Base-by-base conservation (phyloP, 306 rosid genomes). In the Urtica urens region DNA sequence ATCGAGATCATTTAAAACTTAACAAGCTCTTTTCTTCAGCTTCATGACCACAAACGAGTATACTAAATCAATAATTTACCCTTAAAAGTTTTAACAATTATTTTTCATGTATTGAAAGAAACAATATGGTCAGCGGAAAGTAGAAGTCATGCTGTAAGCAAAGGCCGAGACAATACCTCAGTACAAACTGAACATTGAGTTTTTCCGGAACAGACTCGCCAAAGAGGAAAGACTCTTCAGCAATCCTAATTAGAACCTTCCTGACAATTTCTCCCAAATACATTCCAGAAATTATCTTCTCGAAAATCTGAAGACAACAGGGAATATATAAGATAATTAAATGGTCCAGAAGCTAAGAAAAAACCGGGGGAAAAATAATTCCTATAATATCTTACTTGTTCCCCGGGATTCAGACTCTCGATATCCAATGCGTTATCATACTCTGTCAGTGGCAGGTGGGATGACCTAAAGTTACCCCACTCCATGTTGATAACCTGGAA, bases 241-340 rank as follows among this genome's bases (percentile, higher is more conserved):
- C 96, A 72, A 92, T 52, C 71, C 64, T 92, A 55, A 68, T 44
- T 43, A 86, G 64, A 43, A 71, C 93, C 67, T 85, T 76, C 55
- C 99, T 78, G 30, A 82, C 86, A 38, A 92, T 73, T 27, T 92
- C 99, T 24, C 99, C 94, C 87, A 92, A 86, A 69, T 92, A 92
- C 99, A 92, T 92, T 23, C 99, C 99, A 64, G 99, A 92, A 52
- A 92, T 78, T 10, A 85, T 34, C 80, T 92, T 92, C 65, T 92
- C 96, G 26, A 73, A 92, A 64, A 82, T 69, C 99, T 92, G 75
- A 60, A 68, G 57, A 63, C 44, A 60, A 51, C 17, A 63, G 25
- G 26, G 30, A 31, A 50, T 47, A 40, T 38, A 57, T 42, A 19
- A 57, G 47, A 40, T 28, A 50, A 16, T 38, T 46, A 47, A 21